Evolutionary conservation across 331 rosid genomes (phyloP), one percentile per base, ranked within the genome.

Genomic region (Erythrophleum ivorense): DNA sequence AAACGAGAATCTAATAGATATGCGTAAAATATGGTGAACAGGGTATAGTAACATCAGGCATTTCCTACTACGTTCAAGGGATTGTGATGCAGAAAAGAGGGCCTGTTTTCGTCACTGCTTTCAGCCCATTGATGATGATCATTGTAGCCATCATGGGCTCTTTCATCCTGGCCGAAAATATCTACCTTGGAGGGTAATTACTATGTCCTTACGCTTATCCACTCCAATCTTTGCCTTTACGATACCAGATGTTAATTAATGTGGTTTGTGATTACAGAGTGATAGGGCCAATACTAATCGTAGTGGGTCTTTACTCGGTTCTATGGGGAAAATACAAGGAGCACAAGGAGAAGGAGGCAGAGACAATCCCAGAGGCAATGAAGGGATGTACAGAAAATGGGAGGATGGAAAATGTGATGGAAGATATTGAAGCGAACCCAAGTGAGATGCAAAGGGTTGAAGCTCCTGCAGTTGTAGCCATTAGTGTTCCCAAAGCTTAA

Each of bases 1-100:
- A 29, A 29, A 29, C 18, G 31, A 60, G 18, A 60, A 31, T 82
- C 64, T 34, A 11, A 64, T 79, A n/a, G 58, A 80, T 80, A 18
- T 4, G 52, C 0, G 2, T 36, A 1, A 50, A 71, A 16, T 83
- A 77, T 76, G 74, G 40, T 87, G 78, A 69, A 49, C 91, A 94
- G 98, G 98, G 98, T 3, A 85, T 94, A 77, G 91, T 94, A 24
- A 80, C 97, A 34, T 87, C 98, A 5, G 87, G 97, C 72, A 73
- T 94, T 40, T 91, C 98, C 0, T 92, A 92, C 83, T 91, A 92
- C 88, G 94, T 94, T 67, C 98, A 94, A 86, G 98, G 98, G 24
- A 74, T 87, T 49, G 97, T 94, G 12, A 91, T 94, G 95, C 75
- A 92, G 81, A 92, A 86, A 78, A 92, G 84, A 87, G 98, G 98